Percentiles rank a stretch among this genome's conserved stretches.
These are phyloP conservation scores for Penicillium maclennaniae DNA, from an alignment of 495 filamentous ascomycete species.

Conservation along the genomic window DNA sequence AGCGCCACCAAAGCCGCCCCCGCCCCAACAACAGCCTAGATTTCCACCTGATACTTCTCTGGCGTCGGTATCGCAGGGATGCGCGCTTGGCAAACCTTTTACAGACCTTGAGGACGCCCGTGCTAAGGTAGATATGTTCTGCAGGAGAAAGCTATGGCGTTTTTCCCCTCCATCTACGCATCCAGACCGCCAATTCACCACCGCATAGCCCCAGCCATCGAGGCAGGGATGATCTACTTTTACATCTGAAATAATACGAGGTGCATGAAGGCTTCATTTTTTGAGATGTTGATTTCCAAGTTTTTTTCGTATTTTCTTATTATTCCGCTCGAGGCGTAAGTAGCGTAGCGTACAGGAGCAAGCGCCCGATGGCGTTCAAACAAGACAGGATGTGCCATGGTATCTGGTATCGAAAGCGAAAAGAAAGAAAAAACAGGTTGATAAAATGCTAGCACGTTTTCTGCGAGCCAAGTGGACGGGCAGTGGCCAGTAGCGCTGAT, in stretches of 20 bases:
- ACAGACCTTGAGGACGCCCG: conserved; percentile 1
- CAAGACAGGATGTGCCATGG: conserved; percentile 22
- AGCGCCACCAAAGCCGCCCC: conserved; percentile 22
- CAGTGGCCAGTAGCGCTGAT: conserved; percentile 4
- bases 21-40: conserved; percentile 5
- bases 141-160: not conserved
- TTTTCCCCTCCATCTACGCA: not conserved
- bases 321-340: not conserved
- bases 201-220: conserved; percentile 18
- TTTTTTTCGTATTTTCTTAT: conserved; percentile 8
- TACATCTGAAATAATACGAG: conserved; percentile 10
- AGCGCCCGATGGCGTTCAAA: conserved; percentile 1
- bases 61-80: conserved; percentile 19
- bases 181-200: conserved; percentile 25
- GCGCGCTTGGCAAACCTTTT: conserved; percentile 7
- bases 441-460: conserved; percentile 14
- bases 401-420: conserved; percentile 37
- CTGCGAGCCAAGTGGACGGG: conserved; percentile 3
- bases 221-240: not conserved
- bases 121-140: not conserved
- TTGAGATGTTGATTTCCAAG: conserved; percentile 9
- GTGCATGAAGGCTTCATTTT: conserved; percentile 8
- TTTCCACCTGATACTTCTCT: conserved; percentile 16
- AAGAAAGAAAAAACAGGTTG: conserved; percentile 11
- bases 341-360: conserved; percentile 25